These are phyloP conservation scores for Dichotomocladium elegans DNA, from an alignment of 371 early-diverging fungal genomes.

Conservation along the genomic window DNA sequence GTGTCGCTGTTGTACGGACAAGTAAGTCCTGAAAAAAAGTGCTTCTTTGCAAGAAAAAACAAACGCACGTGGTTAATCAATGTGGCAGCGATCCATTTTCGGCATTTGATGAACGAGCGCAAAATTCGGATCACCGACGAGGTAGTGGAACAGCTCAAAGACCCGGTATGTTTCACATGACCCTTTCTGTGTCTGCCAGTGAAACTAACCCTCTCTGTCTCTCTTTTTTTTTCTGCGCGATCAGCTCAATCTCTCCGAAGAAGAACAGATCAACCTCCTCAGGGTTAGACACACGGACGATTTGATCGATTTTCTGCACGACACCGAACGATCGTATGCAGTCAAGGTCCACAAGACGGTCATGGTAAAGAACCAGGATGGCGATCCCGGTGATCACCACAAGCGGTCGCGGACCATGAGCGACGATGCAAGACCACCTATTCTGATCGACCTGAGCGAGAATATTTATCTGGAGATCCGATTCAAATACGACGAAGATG, in stretches of 20 bases:
- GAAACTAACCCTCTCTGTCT: neutral
- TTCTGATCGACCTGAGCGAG: constrained; percentile 29
- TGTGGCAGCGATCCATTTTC: constrained; percentile 37
- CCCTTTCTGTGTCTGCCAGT: too few species aligned
- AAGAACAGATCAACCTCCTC: constrained; percentile 17
- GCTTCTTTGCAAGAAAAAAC: neutral
- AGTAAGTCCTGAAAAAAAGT: neutral
- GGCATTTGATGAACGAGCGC: constrained; percentile 38
- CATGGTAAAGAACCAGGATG: constrained; percentile 9
- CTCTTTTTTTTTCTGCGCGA: neutral
- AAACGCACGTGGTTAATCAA: too few species aligned
- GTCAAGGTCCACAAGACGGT: constrained; percentile 43
- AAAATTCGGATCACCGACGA: constrained; percentile 29
- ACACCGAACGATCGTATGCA: constrained; percentile 30
- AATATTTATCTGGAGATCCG: constrained; percentile 42
- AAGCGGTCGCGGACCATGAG: neutral
- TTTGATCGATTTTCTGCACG: constrained; percentile 40
- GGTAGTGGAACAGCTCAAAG: constrained; percentile 14
- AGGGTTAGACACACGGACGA: constrained; percentile 31
- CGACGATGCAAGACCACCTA: constrained; percentile 5
- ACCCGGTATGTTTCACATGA: constrained; percentile 31
- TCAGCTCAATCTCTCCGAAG: constrained; percentile 30
- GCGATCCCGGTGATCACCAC: neutral
- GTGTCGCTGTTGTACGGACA: constrained; percentile 15
- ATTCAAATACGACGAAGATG: constrained; percentile 9